phyloP scores from a whole-genome alignment of 225 moss, liverwort and hornwort species.

The Climacium dendroides region DNA sequence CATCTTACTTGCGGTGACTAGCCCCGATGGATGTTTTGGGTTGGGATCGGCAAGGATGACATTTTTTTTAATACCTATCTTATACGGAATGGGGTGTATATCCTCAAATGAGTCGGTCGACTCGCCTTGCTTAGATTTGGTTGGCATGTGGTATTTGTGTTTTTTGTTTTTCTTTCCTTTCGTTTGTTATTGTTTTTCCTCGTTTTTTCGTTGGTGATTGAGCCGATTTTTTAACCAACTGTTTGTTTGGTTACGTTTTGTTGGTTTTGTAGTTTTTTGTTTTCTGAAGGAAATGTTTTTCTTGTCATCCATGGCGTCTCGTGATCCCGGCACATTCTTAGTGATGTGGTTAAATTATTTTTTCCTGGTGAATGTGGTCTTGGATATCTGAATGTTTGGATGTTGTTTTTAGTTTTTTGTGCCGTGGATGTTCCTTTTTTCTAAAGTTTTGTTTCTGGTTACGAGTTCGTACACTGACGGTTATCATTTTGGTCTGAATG shows the following conservation, averaged over 20 bases:
- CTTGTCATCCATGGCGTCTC: fast-evolving
- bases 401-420: too few species aligned
- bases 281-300: not conserved
- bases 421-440: too few species aligned
- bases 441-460: too few species aligned
- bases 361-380: too few species aligned
- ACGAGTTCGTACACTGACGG: too few species aligned
- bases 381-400: too few species aligned
- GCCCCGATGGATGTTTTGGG: too few species aligned
- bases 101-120: not conserved
- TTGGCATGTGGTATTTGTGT: fast-evolving
- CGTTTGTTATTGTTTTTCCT: too few species aligned
- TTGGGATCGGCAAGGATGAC: conserved; percentile 18
- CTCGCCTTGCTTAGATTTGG: not conserved
- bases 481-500: not conserved
- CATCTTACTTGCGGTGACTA: conserved; percentile 1
- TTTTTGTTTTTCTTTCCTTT: fast-evolving
- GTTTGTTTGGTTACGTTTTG: not conserved
- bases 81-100: not conserved
- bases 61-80: not conserved
- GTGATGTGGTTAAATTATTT: fast-evolving
- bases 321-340: fast-evolving
- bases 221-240: too few species aligned
- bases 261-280: not conserved
- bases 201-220: too few species aligned